Evolutionary conservation across 2,329 filamentous ascomycete species (phyloP).

Genomic region (Apiospora aurea): DNA sequence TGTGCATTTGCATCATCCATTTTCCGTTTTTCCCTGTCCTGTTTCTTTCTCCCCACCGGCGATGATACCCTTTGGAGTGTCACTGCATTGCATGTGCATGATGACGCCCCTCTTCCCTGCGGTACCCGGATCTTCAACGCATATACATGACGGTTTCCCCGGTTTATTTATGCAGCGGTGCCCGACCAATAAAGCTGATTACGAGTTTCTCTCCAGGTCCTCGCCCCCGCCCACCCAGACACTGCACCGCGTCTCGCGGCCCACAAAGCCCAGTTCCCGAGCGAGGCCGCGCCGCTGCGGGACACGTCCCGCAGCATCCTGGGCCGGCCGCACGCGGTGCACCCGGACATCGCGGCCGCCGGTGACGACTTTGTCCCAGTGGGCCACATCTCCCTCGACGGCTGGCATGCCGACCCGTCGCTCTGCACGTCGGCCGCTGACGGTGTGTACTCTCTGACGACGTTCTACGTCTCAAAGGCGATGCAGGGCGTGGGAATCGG

Average conservation of each 20-base stretch:
- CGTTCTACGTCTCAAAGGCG: constrained; percentile 37
- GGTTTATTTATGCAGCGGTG: background rate
- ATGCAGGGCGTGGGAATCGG: constrained; percentile 36
- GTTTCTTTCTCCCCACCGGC: background rate
- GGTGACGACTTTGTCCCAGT: constrained; percentile 38
- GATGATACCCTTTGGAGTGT: too few relatives aligned
- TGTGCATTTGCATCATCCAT: too few relatives aligned
- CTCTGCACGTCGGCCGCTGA: constrained; percentile 30
- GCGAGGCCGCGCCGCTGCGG: constrained; percentile 28
- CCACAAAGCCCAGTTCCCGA: constrained; percentile 34
- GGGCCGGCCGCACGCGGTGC: constrained; percentile 31
- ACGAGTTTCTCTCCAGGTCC: constrained; percentile 26
- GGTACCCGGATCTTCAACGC: background rate
- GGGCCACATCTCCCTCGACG: constrained; percentile 42
- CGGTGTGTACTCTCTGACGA: constrained; percentile 35
- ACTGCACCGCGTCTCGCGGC: constrained; percentile 31
- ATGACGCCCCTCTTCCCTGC: background rate
- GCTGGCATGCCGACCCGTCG: constrained; percentile 29
- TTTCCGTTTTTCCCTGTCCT: too few relatives aligned
- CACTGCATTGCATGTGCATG: too few relatives aligned
- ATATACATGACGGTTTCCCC: background rate
- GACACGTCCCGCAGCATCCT: constrained; percentile 32
- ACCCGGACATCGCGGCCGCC: background rate
- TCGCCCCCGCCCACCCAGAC: constrained; percentile 27
- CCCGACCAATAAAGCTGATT: background rate